These are phyloP conservation scores for Yamadazyma membranifaciens DNA, from an alignment of 1,139 yeast genomes.

Conservation along the genomic window DNA sequence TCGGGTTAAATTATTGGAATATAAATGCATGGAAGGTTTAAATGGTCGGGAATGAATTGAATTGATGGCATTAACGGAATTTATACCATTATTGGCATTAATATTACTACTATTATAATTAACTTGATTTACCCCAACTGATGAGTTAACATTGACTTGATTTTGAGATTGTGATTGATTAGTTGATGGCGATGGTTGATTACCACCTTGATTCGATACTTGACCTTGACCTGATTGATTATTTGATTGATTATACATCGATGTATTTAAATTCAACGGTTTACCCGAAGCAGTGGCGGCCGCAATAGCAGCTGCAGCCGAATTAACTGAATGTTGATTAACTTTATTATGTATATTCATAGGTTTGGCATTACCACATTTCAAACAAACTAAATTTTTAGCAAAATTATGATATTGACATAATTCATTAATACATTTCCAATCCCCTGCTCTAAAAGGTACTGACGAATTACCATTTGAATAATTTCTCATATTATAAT, in stretches of 20 bases:
- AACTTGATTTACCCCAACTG: background rate
- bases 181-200: background rate
- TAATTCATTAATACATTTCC: slow-evolving; percentile 81
- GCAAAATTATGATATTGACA: slow-evolving; percentile 94
- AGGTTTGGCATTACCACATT: slow-evolving; percentile 82
- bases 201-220: background rate
- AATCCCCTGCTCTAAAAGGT: slow-evolving; percentile 95
- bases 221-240: background rate
- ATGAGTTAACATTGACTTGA: background rate
- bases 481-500: slow-evolving; percentile 8
- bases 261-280: slow-evolving; percentile 35
- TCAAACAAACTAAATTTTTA: slow-evolving; percentile 79
- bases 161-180: background rate
- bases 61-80: slow-evolving; percentile 6
- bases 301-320: slow-evolving; percentile 52
- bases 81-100: slow-evolving; percentile 9
- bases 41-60: slow-evolving; percentile 7
- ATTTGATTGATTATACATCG: slow-evolving; percentile 10
- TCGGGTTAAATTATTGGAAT: slow-evolving; percentile 11
- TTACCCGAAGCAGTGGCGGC: slow-evolving; percentile 57
- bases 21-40: slow-evolving; percentile 5
- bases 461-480: slow-evolving; percentile 35
- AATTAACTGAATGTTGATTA: slow-evolving; percentile 33
- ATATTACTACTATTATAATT: background rate
- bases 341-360: slow-evolving; percentile 27